Conservation (phyloP, 495 filamentous ascomycete species). For the Penicillium argentinense region DNA sequence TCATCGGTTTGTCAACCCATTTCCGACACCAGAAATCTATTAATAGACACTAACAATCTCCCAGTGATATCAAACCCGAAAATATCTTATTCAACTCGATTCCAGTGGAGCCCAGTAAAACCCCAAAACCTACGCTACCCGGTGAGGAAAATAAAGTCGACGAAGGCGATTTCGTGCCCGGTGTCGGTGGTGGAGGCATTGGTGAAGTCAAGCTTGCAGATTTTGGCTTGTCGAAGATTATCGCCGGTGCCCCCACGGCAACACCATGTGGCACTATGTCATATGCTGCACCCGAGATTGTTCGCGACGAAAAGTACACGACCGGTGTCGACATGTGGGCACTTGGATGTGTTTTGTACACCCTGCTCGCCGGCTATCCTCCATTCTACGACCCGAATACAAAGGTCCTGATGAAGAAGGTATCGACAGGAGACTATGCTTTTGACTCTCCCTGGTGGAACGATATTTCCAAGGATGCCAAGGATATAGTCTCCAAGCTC, state of each 20-base stretch:
- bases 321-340: background rate
- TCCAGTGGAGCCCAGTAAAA: constrained; percentile 69
- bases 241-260: background rate
- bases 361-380: background rate
- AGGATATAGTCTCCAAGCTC: background rate
- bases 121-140: constrained; percentile 64
- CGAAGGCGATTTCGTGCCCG: constrained; percentile 80
- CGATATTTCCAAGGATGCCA: background rate
- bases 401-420: background rate
- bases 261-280: background rate
- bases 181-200: constrained; percentile 67
- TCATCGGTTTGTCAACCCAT: constrained; percentile 64
- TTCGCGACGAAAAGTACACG: background rate
- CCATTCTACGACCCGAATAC: background rate
- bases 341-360: background rate
- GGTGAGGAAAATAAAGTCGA: constrained; percentile 90
- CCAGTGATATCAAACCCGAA: constrained; percentile 89
- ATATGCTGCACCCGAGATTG: background rate
- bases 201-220: background rate
- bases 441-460: constrained; percentile 1
- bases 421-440: background rate
- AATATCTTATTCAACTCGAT: constrained; percentile 83
- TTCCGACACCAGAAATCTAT: background rate
- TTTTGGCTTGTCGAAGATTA: background rate
- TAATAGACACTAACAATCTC: background rate